These are phyloP conservation scores for Chrysanthemum lavandulifolium DNA, from an alignment of 129 eudicot species.

Conservation along the genomic window DNA sequence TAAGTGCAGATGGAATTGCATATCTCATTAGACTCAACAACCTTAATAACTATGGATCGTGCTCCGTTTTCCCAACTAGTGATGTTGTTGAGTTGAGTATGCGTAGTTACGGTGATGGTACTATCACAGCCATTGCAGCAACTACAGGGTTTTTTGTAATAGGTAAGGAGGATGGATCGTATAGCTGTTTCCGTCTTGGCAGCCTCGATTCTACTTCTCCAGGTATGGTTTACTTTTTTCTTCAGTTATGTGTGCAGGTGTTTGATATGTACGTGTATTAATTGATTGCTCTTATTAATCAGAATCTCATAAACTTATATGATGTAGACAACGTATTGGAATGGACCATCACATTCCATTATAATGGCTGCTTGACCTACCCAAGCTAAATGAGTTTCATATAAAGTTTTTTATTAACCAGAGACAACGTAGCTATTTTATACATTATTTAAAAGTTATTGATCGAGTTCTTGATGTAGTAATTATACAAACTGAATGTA, in stretches of 20 bases:
- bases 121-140: slow-evolving; percentile 64
- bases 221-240: slow-evolving; percentile 33
- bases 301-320: not conserved
- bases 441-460: too few relatives aligned
- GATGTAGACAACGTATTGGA: not conserved
- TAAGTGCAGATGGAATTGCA: slow-evolving; percentile 69
- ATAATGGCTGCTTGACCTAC: too few relatives aligned
- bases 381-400: too few relatives aligned
- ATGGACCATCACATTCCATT: too few relatives aligned
- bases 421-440: too few relatives aligned
- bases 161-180: slow-evolving; percentile 82
- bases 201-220: slow-evolving; percentile 60
- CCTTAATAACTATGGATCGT: slow-evolving; percentile 45
- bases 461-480: too few relatives aligned
- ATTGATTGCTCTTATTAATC: not conserved
- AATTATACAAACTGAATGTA: too few relatives aligned
- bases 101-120: slow-evolving; percentile 50
- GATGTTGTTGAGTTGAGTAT: slow-evolving; percentile 64
- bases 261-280: not conserved
- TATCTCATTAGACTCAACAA: slow-evolving; percentile 52
- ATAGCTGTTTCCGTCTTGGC: slow-evolving; percentile 70
- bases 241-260: not conserved
- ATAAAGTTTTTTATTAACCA: too few relatives aligned
- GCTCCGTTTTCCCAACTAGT: slow-evolving; percentile 44
- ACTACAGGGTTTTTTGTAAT: slow-evolving; percentile 59